phyloP scores from a whole-genome alignment of 768 basidiomycete species.

The Leccinum broughii region DNA sequence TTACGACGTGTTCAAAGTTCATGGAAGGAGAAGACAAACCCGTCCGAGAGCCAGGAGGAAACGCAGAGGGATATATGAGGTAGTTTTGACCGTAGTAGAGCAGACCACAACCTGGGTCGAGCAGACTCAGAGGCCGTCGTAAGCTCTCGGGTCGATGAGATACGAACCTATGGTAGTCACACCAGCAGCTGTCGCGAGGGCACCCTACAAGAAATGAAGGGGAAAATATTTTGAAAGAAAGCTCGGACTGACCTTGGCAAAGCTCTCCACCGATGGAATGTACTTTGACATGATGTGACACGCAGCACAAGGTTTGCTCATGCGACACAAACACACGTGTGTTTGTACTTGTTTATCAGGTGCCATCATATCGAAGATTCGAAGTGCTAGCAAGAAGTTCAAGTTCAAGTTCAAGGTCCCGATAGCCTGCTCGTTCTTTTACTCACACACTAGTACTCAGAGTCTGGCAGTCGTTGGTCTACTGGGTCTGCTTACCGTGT shows the following conservation, averaged over 20 bases:
- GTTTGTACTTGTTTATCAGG: constrained; percentile 14
- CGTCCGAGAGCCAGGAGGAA: constrained; percentile 75
- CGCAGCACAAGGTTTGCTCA: neutral
- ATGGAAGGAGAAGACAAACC: constrained; percentile 43
- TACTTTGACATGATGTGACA: constrained; percentile 36
- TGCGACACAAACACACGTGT: neutral
- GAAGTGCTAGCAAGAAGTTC: too few species aligned
- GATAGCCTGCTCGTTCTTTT: too few species aligned
- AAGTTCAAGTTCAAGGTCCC: too few species aligned
- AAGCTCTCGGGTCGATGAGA: neutral
- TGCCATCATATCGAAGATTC: too few species aligned
- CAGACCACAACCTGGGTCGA: constrained; percentile 58
- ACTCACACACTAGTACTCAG: too few species aligned
- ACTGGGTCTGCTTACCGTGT: too few species aligned
- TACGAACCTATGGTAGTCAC: constrained; percentile 54
- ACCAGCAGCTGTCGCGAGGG: constrained; percentile 56
- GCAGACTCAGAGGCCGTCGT: neutral
- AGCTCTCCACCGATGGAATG: constrained; percentile 43
- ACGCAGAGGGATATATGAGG: constrained; percentile 88
- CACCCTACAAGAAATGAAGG: constrained; percentile 38
- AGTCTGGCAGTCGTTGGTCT: too few species aligned
- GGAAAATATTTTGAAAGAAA: neutral
- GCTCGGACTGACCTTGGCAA: constrained; percentile 40
- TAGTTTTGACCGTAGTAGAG: constrained; percentile 86
- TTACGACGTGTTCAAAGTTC: neutral